Evolutionary conservation across 768 basidiomycete species (phyloP), one percentile per base, ranked within the genome.

Genomic region (Favolaschia claudopus): DNA sequence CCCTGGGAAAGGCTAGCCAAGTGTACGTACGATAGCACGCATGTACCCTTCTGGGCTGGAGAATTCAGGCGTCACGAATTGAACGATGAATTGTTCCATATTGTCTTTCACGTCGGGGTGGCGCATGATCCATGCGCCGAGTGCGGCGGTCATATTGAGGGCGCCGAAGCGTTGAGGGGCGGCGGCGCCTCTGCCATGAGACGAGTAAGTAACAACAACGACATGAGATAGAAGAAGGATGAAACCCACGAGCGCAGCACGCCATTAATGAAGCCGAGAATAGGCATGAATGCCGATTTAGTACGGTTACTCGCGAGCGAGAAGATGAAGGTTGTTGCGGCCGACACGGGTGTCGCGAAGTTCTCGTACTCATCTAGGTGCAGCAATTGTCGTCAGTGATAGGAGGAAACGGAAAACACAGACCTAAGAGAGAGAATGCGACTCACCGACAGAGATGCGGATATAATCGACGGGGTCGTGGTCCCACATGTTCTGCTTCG

Each of bases 381-480:
- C n/a, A 28, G 29, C n/a, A 67, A 46, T 33, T 24, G 57, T 40
- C 28, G 24, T 29, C 22, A 31, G 52, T 53, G 50, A 57, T 17
- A 5, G 10, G 20, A 25, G 56, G 19, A 15, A 17, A 17, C 4
- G 4, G 12, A 6, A 45, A 40, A 25, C 25, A 13, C 19, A 48
- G 34, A n/a, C n/a, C n/a, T n/a, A n/a, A 58, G 32, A 34, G 33
- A 12, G 27, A 12, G 69, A 73, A 19, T 19, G 24, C 24, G 20
- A 71, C 81, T 47, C 60, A 93, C 93, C 93, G 44, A 93, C 83
- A 24, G 87, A 83, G 31, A 86, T 78, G 7, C 93, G 85, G 52
- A 94, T 77, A 68, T 91, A 96, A 61, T 95, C 93, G 39, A 92
- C 79, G 4, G 93, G 91, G 70, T 96, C 95, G n/a, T 74, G 75